Base-by-base conservation (phyloP, 1,284 basidiomycete genomes). In the Sporisorium scitamineum region DNA sequence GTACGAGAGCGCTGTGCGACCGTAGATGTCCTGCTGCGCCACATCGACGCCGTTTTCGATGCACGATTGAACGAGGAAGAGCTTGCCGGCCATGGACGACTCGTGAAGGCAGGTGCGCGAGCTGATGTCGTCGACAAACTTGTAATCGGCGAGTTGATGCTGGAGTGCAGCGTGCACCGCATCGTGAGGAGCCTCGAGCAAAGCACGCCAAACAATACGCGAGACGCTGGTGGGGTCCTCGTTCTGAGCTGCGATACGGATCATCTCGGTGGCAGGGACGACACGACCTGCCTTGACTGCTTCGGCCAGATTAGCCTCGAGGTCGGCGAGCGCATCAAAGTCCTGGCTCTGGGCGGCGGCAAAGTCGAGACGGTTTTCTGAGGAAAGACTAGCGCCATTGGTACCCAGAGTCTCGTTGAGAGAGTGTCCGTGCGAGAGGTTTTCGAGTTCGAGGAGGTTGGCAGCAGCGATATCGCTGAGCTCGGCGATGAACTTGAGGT, bases 101-200 rank as follows among this genome's bases (percentile, higher is more conserved):
- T 96, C 93, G 84, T 99, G 97, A n/a, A 99, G 89, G 75, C 94
- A 94, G 1, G 93, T 95, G 31, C 97, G 90, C 34, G 93, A 94
- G 85, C 97, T 99, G 88, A 99, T 99, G 81, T 97, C 95, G 85
- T 99, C 97, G 45, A 97, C 89, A 83, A 94, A 97, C 55, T 89
- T 88, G 85, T 93, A 98, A 86, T 98, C 93, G 82, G 98, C 78
- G 0, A 85, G 64, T 18, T 61, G 55, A 4, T 79, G 74, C n/a
- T 65, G 47, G 39, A 85, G 70, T 9, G 81, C 80, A 2, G 72
- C 70, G n/a, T 77, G 51, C 26, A 84, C 70, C 11, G 83, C 78
- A 2, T 65, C 60, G 11, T 56, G 60, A 24, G 78, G 71, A 4
- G 80, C 73, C n/a, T 81, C 71, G 48, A 83, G 68, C 7, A 85